These are phyloP conservation scores for Lachnellula cervina DNA, from an alignment of 2,329 filamentous ascomycete genomes.

Conservation along the genomic window DNA sequence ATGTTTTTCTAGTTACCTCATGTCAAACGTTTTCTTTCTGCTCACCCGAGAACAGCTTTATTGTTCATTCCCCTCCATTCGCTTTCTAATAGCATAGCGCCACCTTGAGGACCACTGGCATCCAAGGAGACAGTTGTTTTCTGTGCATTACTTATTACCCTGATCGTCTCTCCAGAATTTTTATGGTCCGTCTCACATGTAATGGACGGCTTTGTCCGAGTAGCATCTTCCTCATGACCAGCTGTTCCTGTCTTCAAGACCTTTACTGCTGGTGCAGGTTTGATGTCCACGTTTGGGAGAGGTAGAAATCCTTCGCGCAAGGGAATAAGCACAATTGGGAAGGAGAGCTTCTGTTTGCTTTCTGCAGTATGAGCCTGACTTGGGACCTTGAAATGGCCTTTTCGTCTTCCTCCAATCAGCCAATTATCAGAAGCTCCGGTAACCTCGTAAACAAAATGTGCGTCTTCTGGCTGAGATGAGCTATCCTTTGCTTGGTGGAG, in stretches of 20 bases:
- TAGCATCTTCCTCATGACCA: constrained; percentile 15
- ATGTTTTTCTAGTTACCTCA: too few relatives aligned
- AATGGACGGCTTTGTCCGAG: constrained; percentile 29
- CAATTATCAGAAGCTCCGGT: constrained; percentile 69
- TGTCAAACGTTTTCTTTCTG: not conserved
- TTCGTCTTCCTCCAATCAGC: constrained; percentile 78
- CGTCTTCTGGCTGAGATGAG: constrained; percentile 32
- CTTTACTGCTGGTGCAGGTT: constrained; percentile 45
- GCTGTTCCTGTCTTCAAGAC: constrained; percentile 13
- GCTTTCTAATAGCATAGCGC: constrained; percentile 62
- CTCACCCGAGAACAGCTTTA: constrained; percentile 12
- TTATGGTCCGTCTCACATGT: constrained; percentile 75
- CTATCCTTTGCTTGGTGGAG: constrained; percentile 22
- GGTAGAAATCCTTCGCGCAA: constrained; percentile 73
- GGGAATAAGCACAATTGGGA: constrained; percentile 74
- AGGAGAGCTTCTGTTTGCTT: constrained; percentile 39
- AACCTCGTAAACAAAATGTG: constrained; percentile 82
- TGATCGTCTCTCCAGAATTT: constrained; percentile 71
- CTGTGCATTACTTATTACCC: constrained; percentile 66
- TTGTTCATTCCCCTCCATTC: constrained; percentile 35
- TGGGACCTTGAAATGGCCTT: constrained; percentile 69
- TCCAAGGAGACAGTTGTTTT: constrained; percentile 71
- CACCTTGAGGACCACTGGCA: constrained; percentile 59
- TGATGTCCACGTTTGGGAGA: constrained; percentile 74
- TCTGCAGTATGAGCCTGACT: constrained; percentile 39